Evolutionary conservation across 176 grass and related monocot genomes (phyloP).

Genomic region (Poa pratensis): DNA sequence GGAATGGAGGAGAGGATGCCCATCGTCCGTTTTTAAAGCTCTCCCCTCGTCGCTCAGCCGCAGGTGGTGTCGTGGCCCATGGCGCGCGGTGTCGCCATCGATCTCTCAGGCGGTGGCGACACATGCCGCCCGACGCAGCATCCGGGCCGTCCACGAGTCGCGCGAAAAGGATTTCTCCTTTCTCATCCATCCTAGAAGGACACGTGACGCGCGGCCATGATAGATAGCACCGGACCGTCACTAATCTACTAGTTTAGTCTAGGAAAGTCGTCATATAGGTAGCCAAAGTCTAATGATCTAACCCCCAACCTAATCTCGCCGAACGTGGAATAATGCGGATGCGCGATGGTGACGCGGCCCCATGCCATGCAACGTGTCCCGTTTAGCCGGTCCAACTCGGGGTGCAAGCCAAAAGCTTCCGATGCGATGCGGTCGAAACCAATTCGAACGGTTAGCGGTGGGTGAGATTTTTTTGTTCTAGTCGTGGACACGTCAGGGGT

Average conservation of each 20-base stretch:
- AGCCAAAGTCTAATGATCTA: neutral
- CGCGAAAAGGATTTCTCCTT: too few relatives aligned
- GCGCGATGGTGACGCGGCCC: slow-evolving; percentile 20
- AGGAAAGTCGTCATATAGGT: too few relatives aligned
- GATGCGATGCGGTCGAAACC: neutral
- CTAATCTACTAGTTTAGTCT: neutral
- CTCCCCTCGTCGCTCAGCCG: neutral
- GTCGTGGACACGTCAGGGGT: slow-evolving; percentile 10
- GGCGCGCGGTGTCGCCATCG: slow-evolving; percentile 3
- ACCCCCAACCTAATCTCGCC: neutral
- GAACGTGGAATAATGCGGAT: neutral
- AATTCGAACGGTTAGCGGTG: too few relatives aligned
- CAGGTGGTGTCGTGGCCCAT: neutral
- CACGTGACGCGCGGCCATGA: slow-evolving; percentile 21
- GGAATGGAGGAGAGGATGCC: neutral
- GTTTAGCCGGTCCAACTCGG: neutral
- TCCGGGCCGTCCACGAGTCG: slow-evolving; percentile 46
- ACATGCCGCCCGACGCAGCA: slow-evolving; percentile 6
- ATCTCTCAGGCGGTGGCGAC: neutral
- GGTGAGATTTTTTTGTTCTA: neutral
- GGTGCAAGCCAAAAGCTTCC: neutral
- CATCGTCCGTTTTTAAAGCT: slow-evolving; percentile 5
- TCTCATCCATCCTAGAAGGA: neutral
- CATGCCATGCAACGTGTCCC: slow-evolving; percentile 27
- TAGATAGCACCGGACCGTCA: neutral